Evolutionary conservation across 2,329 filamentous ascomycete genomes (phyloP), one percentile per base, ranked within the genome.

Genomic region (Fusarium kyushuense): DNA sequence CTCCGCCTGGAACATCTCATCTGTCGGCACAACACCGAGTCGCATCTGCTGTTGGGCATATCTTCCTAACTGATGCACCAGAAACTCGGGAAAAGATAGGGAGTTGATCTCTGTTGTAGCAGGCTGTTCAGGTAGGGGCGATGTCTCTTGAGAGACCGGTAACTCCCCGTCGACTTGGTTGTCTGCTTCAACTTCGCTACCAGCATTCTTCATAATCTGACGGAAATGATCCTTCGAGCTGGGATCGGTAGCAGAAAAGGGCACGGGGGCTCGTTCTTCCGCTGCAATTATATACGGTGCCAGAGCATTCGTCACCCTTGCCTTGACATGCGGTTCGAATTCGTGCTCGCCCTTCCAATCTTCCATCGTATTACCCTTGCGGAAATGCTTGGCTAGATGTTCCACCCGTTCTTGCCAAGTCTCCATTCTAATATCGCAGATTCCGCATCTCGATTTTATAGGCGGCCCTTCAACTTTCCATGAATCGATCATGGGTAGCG

Each of bases 401-500:
- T 77, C 75, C 2, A 68, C 47, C 1, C 76, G 72, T 12, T 72
- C 68, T 19, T 64, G 53, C 76, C 76, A 78, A 1, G 72, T 70
- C 13, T 58, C 33, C 47, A 77, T 63, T 1, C 46, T 40, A 9
- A 64, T 45, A 14, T 66, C 65, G 32, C 76, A 78, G 36, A 78
- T 76, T 1, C 76, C 76, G 19, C 76, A 78, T 1, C 76, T 71
- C 2, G 75, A 77, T 3, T 54, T 45, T 3, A 78, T 57, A 0
- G 68, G 49, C 3, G 69, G 65, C 1, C 68, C 64, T 17, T 72
- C 62, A 7, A 70, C 58, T 42, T 74, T 76, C 76, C 76, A 78
- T 13, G 59, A 46, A 10, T 74, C 76, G 72, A 60, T 86, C 77
- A 81, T 82, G 78, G 64, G 78, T 71, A 48, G 72, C 36, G 6